phyloP scores from a whole-genome alignment of 75 land plant species.

The Pinus taeda region DNA sequence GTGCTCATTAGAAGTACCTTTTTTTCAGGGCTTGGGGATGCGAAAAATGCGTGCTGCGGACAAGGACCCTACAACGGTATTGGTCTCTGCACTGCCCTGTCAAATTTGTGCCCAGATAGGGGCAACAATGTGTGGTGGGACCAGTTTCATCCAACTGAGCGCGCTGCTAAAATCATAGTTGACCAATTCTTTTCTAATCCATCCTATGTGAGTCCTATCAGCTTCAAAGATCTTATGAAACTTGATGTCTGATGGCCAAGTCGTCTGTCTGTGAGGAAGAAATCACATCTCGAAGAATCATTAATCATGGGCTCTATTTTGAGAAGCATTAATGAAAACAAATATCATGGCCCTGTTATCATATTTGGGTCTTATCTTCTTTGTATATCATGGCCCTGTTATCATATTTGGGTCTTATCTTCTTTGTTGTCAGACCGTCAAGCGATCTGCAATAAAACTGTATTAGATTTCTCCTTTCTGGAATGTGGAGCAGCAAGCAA shows the following conservation, averaged over 20 bases:
- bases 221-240: conserved; percentile 42
- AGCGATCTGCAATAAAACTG: too few species aligned
- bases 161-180: conserved; percentile 35
- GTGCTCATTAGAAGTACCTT: background rate
- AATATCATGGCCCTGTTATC: too few species aligned
- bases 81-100: conserved; percentile 46
- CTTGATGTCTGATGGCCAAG: background rate
- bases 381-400: too few species aligned
- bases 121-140: conserved; percentile 56
- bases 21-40: conserved; percentile 22
- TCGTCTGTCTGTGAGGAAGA: too few species aligned
- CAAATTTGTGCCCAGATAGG: conserved; percentile 55
- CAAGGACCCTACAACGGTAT: conserved; percentile 49
- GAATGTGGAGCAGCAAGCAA: too few species aligned
- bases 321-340: too few species aligned
- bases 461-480: too few species aligned
- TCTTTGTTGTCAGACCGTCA: too few species aligned
- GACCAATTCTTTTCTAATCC: conserved; percentile 34
- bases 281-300: too few species aligned
- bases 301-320: too few species aligned
- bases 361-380: too few species aligned
- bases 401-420: too few species aligned
- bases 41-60: conserved; percentile 43
- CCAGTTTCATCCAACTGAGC: conserved; percentile 56
- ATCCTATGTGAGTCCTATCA: conserved; percentile 48